Evolutionary conservation across 345 rosid species (phyloP).

Genomic region (Adansonia digitata): DNA sequence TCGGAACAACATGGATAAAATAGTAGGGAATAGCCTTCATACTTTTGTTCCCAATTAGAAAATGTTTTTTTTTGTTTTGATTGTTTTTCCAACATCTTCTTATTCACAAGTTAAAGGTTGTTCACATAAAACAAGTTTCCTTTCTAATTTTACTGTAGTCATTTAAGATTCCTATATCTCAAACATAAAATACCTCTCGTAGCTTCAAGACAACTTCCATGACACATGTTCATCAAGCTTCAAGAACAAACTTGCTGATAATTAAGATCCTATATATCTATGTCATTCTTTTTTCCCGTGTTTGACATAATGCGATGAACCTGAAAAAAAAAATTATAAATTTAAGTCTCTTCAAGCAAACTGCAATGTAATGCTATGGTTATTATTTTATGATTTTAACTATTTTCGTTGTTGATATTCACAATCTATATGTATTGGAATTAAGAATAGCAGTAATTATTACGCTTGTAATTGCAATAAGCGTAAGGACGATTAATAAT

Average conservation of each 20-base stretch:
- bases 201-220: conserved; percentile 2
- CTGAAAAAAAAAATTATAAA: background rate
- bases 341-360: too few species aligned
- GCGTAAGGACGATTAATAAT: too few species aligned
- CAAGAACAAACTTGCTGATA: background rate
- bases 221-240: too few species aligned
- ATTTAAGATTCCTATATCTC: conserved; percentile 6
- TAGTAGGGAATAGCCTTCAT: background rate
- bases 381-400: background rate
- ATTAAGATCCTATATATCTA: background rate
- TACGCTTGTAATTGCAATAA: too few species aligned
- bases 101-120: background rate
- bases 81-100: background rate
- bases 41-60: background rate
- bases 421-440: too few species aligned
- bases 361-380: too few species aligned
- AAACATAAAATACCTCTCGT: background rate
- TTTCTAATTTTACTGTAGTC: too few species aligned
- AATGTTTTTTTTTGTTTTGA: background rate
- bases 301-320: background rate
- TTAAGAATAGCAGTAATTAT: too few species aligned
- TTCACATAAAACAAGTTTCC: conserved; percentile 20
- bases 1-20: too few species aligned
- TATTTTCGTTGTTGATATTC: too few species aligned
- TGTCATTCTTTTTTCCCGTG: background rate